phyloP scores from a whole-genome alignment of 2,329 filamentous ascomycete genomes.

The Colletotrichum camelliae region DNA sequence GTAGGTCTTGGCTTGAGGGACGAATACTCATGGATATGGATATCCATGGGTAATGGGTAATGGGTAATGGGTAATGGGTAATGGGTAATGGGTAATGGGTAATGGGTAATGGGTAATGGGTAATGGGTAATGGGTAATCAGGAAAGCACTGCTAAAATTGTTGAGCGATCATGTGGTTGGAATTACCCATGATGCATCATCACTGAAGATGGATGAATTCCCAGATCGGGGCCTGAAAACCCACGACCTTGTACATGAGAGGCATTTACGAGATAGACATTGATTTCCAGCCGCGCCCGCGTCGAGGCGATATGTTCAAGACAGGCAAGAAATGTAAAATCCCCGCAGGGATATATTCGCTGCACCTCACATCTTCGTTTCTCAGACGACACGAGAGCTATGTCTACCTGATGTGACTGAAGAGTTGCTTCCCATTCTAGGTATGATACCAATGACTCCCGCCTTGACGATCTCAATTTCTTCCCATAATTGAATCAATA shows the following conservation, averaged over 20 bases:
- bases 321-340: no score
- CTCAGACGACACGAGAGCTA: not conserved
- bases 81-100: no score
- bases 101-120: not conserved
- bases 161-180: not conserved
- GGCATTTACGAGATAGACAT: no score
- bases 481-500: not conserved
- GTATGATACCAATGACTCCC: not conserved
- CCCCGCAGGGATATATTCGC: no score
- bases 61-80: not conserved
- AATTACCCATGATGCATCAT: no score
- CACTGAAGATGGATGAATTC: not conserved
- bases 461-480: not conserved
- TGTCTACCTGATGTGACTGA: not conserved
- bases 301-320: no score
- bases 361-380: no score
- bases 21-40: not conserved
- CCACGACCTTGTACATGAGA: not conserved
- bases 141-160: not conserved
- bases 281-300: no score
- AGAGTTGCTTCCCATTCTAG: not conserved
- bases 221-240: not conserved
- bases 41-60: not conserved
- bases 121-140: no score
- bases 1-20: not conserved